These are phyloP conservation scores for Prunus kanzakura DNA, from an alignment of 306 rosid genomes.

Conservation along the genomic window DNA sequence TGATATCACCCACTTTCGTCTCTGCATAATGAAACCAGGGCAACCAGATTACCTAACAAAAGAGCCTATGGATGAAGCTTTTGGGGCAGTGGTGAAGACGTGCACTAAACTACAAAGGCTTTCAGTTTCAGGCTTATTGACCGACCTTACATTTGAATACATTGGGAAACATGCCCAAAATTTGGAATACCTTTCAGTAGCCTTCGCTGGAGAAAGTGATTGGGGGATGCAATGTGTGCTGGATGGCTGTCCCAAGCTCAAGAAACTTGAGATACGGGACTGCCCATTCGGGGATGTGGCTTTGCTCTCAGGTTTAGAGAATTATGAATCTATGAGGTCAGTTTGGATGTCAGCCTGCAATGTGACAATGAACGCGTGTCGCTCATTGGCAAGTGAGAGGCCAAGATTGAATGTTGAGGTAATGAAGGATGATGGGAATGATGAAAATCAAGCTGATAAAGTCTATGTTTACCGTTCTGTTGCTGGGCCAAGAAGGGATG, in stretches of 20 bases:
- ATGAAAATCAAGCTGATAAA: constrained; percentile 43
- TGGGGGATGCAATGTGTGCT: constrained; percentile 76
- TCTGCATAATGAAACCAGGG: constrained; percentile 72
- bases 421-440: constrained; percentile 52
- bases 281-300: constrained; percentile 82
- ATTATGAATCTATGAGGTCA: constrained; percentile 77
- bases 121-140: constrained; percentile 65
- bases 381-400: constrained; percentile 54
- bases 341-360: constrained; percentile 88
- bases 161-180: constrained; percentile 74
- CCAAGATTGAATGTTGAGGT: constrained; percentile 88
- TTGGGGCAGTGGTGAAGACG: constrained; percentile 81
- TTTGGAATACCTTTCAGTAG: constrained; percentile 80
- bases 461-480: constrained; percentile 81
- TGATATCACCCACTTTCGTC: constrained; percentile 78
- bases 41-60: constrained; percentile 59
- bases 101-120: constrained; percentile 80
- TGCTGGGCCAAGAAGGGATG: constrained; percentile 80
- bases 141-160: constrained; percentile 74
- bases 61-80: constrained; percentile 80
- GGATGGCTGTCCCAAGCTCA: constrained; percentile 73
- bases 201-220: constrained; percentile 76
- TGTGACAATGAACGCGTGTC: constrained; percentile 59
- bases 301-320: constrained; percentile 53
- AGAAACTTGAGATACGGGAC: constrained; percentile 80